Evolutionary conservation across 2,329 filamentous ascomycete genomes (phyloP).

Genomic region (Paraphoma chrysanthemicola): DNA sequence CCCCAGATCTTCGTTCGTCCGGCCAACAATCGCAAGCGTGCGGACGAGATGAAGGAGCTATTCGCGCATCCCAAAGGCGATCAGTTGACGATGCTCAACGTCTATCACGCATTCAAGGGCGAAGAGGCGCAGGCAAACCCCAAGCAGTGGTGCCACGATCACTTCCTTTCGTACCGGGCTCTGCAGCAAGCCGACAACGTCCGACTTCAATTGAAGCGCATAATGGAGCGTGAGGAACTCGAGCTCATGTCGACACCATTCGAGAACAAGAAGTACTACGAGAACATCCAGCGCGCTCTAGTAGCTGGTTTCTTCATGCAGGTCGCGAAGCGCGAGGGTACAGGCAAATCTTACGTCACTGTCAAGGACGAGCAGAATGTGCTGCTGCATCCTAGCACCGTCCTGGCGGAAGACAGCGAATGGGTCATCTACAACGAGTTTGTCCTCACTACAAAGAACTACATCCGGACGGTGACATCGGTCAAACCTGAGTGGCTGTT

Average conservation of each 20-base stretch:
- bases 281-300: slow-evolving; percentile 91
- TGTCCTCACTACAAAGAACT: slow-evolving; percentile 97
- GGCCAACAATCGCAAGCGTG: slow-evolving; percentile 81
- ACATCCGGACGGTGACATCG: slow-evolving; percentile 90
- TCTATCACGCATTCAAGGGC: slow-evolving; percentile 95
- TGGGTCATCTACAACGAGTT: slow-evolving; percentile 99
- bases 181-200: slow-evolving; percentile 94
- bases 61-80: slow-evolving; percentile 95
- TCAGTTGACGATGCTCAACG: slow-evolving; percentile 94
- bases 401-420: slow-evolving; percentile 85
- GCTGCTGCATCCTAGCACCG: slow-evolving; percentile 90
- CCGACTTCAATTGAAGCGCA: slow-evolving; percentile 86
- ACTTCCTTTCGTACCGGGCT: slow-evolving; percentile 89
- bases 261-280: slow-evolving; percentile 96
- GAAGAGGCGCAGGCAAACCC: slow-evolving; percentile 72
- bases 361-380: slow-evolving; percentile 97
- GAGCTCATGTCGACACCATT: slow-evolving; percentile 89
- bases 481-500: slow-evolving; percentile 94
- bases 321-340: slow-evolving; percentile 89
- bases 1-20: slow-evolving; percentile 94
- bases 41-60: slow-evolving; percentile 95
- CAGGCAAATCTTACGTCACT: slow-evolving; percentile 89
- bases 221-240: slow-evolving; percentile 92
- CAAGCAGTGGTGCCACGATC: slow-evolving; percentile 95
- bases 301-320: slow-evolving; percentile 99